phyloP scores from a whole-genome alignment of 2,329 filamentous ascomycete genomes.

The Zymoseptoria ardabiliae region DNA sequence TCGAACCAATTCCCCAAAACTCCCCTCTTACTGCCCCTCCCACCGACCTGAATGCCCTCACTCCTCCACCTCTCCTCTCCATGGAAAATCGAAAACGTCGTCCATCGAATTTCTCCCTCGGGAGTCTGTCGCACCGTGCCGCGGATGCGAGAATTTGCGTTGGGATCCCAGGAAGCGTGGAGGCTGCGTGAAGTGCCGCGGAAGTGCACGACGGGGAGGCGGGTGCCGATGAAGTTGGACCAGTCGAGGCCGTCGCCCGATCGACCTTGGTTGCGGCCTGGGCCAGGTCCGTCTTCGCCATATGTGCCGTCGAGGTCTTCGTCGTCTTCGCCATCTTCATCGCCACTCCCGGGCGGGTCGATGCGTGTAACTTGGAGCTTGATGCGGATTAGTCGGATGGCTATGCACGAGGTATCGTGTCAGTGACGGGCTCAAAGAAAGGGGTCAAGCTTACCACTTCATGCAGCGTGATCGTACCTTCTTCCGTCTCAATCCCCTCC shows the following conservation, averaged over 20 bases:
- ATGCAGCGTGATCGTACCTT: constrained; percentile 36
- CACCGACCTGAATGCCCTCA: constrained; percentile 69
- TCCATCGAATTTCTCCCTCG: constrained; percentile 69
- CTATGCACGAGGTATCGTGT: constrained; percentile 26
- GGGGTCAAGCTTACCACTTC: constrained; percentile 24
- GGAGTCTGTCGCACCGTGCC: constrained; percentile 59
- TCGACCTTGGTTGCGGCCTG: not conserved
- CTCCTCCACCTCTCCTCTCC: constrained; percentile 67
- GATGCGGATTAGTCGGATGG: constrained; percentile 63
- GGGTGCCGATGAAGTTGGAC: constrained; percentile 22
- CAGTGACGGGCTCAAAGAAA: constrained; percentile 12
- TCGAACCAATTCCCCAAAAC: constrained; percentile 74
- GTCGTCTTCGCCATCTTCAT: constrained; percentile 34
- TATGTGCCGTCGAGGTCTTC: constrained; percentile 1
- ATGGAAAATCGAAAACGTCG: constrained; percentile 56
- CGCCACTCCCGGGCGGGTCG: constrained; percentile 50
- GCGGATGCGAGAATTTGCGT: constrained; percentile 58
- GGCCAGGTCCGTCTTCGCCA: not conserved
- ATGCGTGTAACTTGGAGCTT: constrained; percentile 55
- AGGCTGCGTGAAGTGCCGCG: constrained; percentile 54
- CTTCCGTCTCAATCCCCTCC: constrained; percentile 52
- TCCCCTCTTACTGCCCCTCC: constrained; percentile 55
- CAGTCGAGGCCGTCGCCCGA: constrained; percentile 19
- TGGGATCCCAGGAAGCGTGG: constrained; percentile 59
- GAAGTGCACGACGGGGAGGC: constrained; percentile 61